Base-by-base conservation (phyloP, 805 yeast genomes). In the Kodamaea kaohsiungensis region DNA sequence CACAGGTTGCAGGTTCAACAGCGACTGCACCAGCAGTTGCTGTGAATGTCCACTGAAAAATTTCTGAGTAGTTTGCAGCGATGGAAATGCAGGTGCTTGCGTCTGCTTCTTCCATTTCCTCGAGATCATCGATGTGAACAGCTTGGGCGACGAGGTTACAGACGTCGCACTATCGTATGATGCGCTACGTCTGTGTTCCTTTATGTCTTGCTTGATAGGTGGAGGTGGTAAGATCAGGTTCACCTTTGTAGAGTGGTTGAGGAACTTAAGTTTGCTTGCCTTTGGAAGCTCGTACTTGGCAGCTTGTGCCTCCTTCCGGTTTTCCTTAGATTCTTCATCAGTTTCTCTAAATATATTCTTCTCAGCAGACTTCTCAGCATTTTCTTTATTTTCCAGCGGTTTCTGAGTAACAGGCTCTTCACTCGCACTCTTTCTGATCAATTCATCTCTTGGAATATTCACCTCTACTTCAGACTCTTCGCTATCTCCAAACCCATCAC, bases 401-500 rank as follows among this genome's bases (percentile, higher is more conserved):
- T 43, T 16, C 47, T 13, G 17, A n/a, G 33, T 17, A 9, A 9
- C 19, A 12, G 43, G 10, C n/a, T 43, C 18, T 12, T 10, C 38
- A 43, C 12, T 30, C 33, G 17, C 55, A 50, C 15, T 52, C 48
- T 25, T 46, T 40, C 13, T 45, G 30, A n/a, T 46, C 9, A 27
- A 35, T 13, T 18, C 39, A 9, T 46, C 39, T 10, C 45, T 19
- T 15, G 51, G 15, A 25, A 43, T n/a, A 17, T 37, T 19, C 12
- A 15, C 16, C 22, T 50, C 53, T 17, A 35, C 48, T 45, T 50
- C 53, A 22, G 48, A 43, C 25, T 61, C 65, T 16, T 62, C 67
- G 19, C 61, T 65, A 10, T 61, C 65, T 2, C 77, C 76, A 53
- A 70, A 71, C 1, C 79, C 78, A 22, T 65, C 72, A 7, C 78